phyloP scores from a whole-genome alignment of 225 moss, liverwort and hornwort genomes.

The Physcomitrellopsis africana region DNA sequence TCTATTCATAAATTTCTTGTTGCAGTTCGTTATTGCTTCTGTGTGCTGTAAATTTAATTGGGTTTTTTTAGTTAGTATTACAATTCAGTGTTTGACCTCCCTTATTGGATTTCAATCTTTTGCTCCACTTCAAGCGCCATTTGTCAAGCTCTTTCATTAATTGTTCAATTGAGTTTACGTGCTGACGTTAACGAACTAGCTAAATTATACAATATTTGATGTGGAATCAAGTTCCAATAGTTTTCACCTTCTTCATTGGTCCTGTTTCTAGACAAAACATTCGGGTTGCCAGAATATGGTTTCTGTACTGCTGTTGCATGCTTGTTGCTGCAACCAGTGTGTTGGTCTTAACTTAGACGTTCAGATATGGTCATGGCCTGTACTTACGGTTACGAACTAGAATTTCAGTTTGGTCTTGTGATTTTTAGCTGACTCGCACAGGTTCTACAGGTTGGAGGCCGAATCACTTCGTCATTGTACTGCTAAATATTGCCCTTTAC shows the following conservation, averaged over 20 bases:
- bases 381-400: conserved; percentile 10
- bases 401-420: conserved; percentile 29
- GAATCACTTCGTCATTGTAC: conserved; percentile 94
- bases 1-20: neutral
- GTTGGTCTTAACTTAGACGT: neutral
- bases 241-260: neutral
- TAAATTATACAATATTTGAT: neutral
- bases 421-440: conserved; percentile 58
- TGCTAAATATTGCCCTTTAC: conserved; percentile 93
- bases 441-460: conserved; percentile 87
- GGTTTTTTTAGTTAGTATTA: neutral
- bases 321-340: neutral
- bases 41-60: neutral
- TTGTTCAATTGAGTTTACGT: conserved; percentile 4
- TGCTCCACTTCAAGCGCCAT: neutral
- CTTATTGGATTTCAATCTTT: neutral
- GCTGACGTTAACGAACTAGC: neutral
- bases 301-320: neutral
- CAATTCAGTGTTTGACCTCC: neutral
- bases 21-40: no score
- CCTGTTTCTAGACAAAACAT: neutral
- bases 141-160: neutral
- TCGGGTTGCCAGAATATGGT: neutral
- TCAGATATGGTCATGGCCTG: conserved; percentile 7
- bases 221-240: neutral